phyloP scores from a whole-genome alignment of 2,329 filamentous ascomycete species.

The Periconia macrospinosa region DNA sequence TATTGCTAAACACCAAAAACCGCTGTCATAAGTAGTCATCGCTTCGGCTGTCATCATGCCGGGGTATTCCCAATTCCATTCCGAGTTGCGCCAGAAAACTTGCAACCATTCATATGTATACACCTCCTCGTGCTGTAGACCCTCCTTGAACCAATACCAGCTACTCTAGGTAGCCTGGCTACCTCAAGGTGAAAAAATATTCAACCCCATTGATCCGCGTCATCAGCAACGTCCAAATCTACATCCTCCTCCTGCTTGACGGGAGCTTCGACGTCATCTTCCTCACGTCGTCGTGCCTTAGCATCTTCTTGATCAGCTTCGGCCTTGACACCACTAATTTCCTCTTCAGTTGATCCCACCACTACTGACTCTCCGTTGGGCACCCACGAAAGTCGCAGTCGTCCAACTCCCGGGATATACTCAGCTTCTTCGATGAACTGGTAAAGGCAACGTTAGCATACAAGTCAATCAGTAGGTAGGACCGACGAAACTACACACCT shows the following conservation, averaged over 20 bases:
- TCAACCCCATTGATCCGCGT: slow-evolving; percentile 35
- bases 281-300: slow-evolving; percentile 26
- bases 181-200: no score
- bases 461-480: slow-evolving; percentile 1
- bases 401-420: slow-evolving; percentile 64
- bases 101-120: no score
- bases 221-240: slow-evolving; percentile 39
- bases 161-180: no score
- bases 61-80: not conserved
- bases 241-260: slow-evolving; percentile 11
- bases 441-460: not conserved
- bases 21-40: not conserved
- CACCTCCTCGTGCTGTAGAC: no score
- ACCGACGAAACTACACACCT: slow-evolving; percentile 29
- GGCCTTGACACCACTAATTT: not conserved
- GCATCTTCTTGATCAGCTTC: slow-evolving; percentile 35
- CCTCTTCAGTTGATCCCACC: not conserved
- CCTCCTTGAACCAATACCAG: no score
- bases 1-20: not conserved
- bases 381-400: slow-evolving; percentile 70
- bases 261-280: slow-evolving; percentile 13
- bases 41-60: not conserved
- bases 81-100: no score
- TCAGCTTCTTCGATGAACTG: slow-evolving; percentile 58
- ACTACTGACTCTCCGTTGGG: slow-evolving; percentile 20